Base-by-base conservation (phyloP, 1,139 yeast genomes). In the Blastobotrys serpentis region DNA sequence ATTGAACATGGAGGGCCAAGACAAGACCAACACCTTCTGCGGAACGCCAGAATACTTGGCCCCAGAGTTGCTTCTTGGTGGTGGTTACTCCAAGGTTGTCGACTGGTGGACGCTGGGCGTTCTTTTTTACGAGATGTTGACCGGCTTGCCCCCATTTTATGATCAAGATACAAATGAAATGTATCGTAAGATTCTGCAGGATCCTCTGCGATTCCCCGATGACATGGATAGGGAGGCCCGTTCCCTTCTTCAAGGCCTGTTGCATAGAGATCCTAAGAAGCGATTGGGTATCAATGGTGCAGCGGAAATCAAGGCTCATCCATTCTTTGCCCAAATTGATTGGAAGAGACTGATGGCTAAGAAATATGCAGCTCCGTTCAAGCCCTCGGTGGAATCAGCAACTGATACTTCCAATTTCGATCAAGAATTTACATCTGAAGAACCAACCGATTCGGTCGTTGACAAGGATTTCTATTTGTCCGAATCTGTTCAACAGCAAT, bases 101-200 rank as follows among this genome's bases (percentile, higher is more conserved):
- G 98, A 92, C 70, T 92, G 97, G 94, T 92, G 98, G 98, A 92
- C 98, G 1, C 75, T 92, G 58, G 98, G 98, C 39, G 92, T 94
- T 11, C 73, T 92, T 46, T 72, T 92, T 43, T 94, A 87, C 66
- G 98, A 92, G 65, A 94, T 94, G 98, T 76, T 94, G 55, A 89
- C 97, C 1, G 97, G 98, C 0, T 75, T 92, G 56, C 98, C 98
- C 6, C 97, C 97, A 42, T 92, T 89, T 65, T 92, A 87, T 65
- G 98, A 90, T 63, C 96, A 89, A 63, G 92, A 90, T 68, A 85
- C 86, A n/a, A 85, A 89, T 51, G 82, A 83, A 46, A 92, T 92
- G 98, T 92, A 92, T 72, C 82, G 87, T 63, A 92, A 90, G 72
- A 92, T 92, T 56, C 71, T 92, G 52, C 88, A 87, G 63, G 92